Evolutionary conservation across 1,284 basidiomycete species (phyloP).

Genomic region (Ustilago crameri): DNA sequence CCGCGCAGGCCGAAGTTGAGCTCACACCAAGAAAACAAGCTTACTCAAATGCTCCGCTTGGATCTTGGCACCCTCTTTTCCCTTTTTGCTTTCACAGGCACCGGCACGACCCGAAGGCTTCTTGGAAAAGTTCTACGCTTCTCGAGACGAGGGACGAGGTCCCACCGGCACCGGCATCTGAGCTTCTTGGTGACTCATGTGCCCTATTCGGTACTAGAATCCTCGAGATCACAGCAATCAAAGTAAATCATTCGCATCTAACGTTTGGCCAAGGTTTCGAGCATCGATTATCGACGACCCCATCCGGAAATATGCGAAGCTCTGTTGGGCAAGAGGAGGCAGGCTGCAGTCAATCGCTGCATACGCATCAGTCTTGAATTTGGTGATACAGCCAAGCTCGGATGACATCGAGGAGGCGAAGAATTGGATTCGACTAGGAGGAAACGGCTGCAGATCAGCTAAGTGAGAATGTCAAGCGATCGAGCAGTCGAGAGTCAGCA

Average conservation of each 20-base stretch:
- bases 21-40: neutral
- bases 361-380: too few relatives aligned
- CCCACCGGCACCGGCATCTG: constrained; percentile 48
- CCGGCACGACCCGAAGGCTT: constrained; percentile 74
- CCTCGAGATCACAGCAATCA: constrained; percentile 21
- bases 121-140: constrained; percentile 83
- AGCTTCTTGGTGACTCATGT: constrained; percentile 4
- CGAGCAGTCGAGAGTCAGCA: too few relatives aligned
- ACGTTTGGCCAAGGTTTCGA: neutral
- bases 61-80: neutral
- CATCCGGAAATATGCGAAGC: neutral
- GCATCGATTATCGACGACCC: neutral
- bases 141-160: constrained; percentile 65
- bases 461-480: too few relatives aligned
- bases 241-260: constrained; percentile 6
- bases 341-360: too few relatives aligned
- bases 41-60: constrained; percentile 14
- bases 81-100: constrained; percentile 18
- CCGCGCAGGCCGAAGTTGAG: too few relatives aligned
- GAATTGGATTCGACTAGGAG: too few relatives aligned
- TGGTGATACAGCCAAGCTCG: too few relatives aligned
- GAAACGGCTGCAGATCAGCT: too few relatives aligned
- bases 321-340: too few relatives aligned
- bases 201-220: constrained; percentile 3
- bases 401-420: too few relatives aligned